Percentiles rank a stretch among this genome's conserved stretches.
Conservation (phyloP, 768 basidiomycete genomes). For the Dacryopinax primogenitus region DNA sequence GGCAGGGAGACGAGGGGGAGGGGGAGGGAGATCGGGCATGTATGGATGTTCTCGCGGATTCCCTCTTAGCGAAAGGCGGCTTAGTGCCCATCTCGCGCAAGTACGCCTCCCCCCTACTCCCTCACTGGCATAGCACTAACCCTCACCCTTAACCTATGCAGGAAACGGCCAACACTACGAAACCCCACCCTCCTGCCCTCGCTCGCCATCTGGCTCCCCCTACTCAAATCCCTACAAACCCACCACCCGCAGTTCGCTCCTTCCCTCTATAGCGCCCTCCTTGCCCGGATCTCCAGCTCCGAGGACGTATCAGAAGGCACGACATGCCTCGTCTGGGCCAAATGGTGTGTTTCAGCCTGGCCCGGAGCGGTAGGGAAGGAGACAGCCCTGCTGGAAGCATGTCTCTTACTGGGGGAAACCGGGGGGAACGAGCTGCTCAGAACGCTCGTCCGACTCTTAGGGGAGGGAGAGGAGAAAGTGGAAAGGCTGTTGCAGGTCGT, state of each 20-base stretch:
- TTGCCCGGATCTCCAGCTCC: slow-evolving; percentile 8
- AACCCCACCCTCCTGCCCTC: slow-evolving; percentile 16
- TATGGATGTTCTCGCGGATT: slow-evolving; percentile 52
- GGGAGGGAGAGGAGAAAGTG: background rate
- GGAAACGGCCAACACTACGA: slow-evolving; percentile 19
- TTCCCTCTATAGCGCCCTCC: slow-evolving; percentile 10
- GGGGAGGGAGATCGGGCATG: slow-evolving; percentile 48
- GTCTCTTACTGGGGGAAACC: background rate
- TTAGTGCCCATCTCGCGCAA: slow-evolving; percentile 76
- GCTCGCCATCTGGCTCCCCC: slow-evolving; percentile 21
- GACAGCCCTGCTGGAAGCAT: background rate
- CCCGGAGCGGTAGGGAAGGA: background rate
- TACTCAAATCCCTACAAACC: slow-evolving; percentile 19
- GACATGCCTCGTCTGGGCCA: slow-evolving; percentile 10
- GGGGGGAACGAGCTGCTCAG: background rate
- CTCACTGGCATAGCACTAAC: background rate
- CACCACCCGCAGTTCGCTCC: slow-evolving; percentile 4
- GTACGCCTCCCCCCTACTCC: slow-evolving; percentile 32
- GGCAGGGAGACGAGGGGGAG: slow-evolving; percentile 27
- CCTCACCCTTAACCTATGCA: slow-evolving; percentile 8
- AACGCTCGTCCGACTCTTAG: background rate
- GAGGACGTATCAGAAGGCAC: background rate
- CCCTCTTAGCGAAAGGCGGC: slow-evolving; percentile 53
- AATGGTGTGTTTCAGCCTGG: background rate
- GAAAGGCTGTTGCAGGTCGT: background rate